These are phyloP conservation scores for Emydomyces testavorans DNA, from an alignment of 2,329 filamentous ascomycete species.

Conservation along the genomic window DNA sequence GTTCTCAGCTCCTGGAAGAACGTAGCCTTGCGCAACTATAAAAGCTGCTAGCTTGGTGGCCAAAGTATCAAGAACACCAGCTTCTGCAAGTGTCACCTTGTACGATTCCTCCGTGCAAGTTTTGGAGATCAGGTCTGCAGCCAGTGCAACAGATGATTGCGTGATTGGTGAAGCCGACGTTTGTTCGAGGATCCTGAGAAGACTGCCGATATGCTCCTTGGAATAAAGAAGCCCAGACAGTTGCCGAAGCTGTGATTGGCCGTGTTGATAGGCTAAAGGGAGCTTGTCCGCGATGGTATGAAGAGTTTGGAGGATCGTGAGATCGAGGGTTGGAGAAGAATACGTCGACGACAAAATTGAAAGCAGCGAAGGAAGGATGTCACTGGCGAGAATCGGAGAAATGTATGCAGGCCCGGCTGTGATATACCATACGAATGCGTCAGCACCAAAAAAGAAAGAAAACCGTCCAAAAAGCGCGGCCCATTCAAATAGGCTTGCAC, in stretches of 20 bases:
- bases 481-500: constrained; percentile 17
- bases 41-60: constrained; percentile 62
- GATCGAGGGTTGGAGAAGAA: constrained; percentile 54
- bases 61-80: constrained; percentile 66
- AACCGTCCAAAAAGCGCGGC: neutral
- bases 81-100: constrained; percentile 58
- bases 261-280: constrained; percentile 40
- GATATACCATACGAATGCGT: constrained; percentile 2
- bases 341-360: constrained; percentile 55
- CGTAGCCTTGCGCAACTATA: constrained; percentile 55
- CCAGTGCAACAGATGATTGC: constrained; percentile 40
- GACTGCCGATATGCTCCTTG: constrained; percentile 47
- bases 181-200: constrained; percentile 55
- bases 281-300: constrained; percentile 59
- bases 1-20: constrained; percentile 53
- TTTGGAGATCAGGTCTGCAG: constrained; percentile 43
- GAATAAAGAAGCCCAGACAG: constrained; percentile 57
- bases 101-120: constrained; percentile 59
- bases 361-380: constrained; percentile 58
- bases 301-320: constrained; percentile 63
- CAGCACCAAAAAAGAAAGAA: neutral
- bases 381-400: constrained; percentile 56
- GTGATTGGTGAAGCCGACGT: constrained; percentile 41
- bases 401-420: constrained; percentile 72
- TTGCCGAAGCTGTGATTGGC: constrained; percentile 39